Evolutionary conservation across 805 yeast species (phyloP), one percentile per base, ranked within the genome.

Genomic region (Candida manassasensis): DNA sequence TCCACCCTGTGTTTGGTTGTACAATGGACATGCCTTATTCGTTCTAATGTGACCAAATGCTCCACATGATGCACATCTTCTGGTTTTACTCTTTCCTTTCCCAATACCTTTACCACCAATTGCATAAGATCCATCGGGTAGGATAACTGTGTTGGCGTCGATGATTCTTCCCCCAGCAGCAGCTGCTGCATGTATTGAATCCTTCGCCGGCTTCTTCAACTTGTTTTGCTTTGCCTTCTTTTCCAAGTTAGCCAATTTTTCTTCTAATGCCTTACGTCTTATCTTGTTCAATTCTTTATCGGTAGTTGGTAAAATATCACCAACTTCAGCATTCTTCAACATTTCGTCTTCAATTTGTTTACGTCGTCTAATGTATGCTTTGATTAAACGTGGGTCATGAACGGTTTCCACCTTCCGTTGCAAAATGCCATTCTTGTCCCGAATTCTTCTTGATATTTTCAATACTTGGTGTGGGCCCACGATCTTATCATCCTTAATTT

Each of bases 41-140:
- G 98, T 90, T 55, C 93, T 75, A 42, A 90, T 90, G 57, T 90
- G 98, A 0, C 97, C 98, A 43, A 84, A 72, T 9, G 90, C 93
- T 15, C 97, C 97, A 70, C 98, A 90, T 0, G 93, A 82, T 3
- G 94, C 89, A 63, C 98, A 90, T 52, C 86, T 77, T 55, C 98
- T 70, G 6, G 83, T 81, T 4, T 77, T 79, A 19, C 81, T 71
- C 49, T 81, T 81, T 21, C 84, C 84, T 49, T 82, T 82, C 19
- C 85, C 86, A 27, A 75, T 75, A 16, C 84, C 84, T 46, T 78
- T 80, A n/a, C 81, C 84, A 22, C 77, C 73, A 28, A 73, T 55
- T 2, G 70, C 70, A 40, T 56, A 59, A 9, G 68, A 57, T 1
- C 71, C 71, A 43, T 65, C 70, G 1, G 73, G 71, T 36, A 66